Conservation (phyloP, 2,329 filamentous ascomycete genomes). For the Penicillium decumbens region DNA sequence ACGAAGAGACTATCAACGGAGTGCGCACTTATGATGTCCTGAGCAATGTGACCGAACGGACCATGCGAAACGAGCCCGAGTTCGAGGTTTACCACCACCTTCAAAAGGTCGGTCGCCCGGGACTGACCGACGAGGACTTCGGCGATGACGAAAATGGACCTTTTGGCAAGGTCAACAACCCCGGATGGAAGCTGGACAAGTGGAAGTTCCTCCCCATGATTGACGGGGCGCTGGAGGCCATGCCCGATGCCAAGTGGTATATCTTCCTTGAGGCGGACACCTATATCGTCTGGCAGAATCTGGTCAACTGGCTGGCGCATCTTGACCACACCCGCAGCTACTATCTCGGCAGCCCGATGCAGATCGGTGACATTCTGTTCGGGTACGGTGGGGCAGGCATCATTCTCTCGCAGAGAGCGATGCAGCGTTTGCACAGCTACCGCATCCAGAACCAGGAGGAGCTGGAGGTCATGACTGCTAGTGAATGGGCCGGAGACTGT, state of each 20-base stretch:
- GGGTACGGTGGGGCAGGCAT: slow-evolving; percentile 51
- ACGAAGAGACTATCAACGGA: slow-evolving; percentile 26
- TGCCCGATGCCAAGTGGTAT: slow-evolving; percentile 52
- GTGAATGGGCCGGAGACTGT: slow-evolving; percentile 47
- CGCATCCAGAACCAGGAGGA: slow-evolving; percentile 37
- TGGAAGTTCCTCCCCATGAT: slow-evolving; percentile 56
- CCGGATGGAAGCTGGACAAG: slow-evolving; percentile 52
- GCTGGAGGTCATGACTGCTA: slow-evolving; percentile 42
- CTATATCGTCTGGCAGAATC: slow-evolving; percentile 50
- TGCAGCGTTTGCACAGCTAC: slow-evolving; percentile 37
- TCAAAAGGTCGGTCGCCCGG: slow-evolving; percentile 39
- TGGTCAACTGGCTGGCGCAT: slow-evolving; percentile 49
- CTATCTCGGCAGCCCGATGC: slow-evolving; percentile 53
- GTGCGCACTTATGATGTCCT: slow-evolving; percentile 25
- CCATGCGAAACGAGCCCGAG: slow-evolving; percentile 33
- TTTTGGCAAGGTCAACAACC: slow-evolving; percentile 39
- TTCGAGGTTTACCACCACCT: slow-evolving; percentile 49
- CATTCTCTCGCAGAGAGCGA: slow-evolving; percentile 46
- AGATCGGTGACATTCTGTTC: slow-evolving; percentile 46
- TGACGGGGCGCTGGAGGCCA: slow-evolving; percentile 41
- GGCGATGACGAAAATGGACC: slow-evolving; percentile 31
- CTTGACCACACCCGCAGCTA: slow-evolving; percentile 44
- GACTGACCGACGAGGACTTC: slow-evolving; percentile 30
- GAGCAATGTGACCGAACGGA: slow-evolving; percentile 22
- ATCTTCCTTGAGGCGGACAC: slow-evolving; percentile 57